A percentile compares a stretch with the other conserved stretches of the same genome.
These are phyloP conservation scores for Petunia hybrid DNA, from an alignment of 305 asterid genomes.

Conservation along the genomic window DNA sequence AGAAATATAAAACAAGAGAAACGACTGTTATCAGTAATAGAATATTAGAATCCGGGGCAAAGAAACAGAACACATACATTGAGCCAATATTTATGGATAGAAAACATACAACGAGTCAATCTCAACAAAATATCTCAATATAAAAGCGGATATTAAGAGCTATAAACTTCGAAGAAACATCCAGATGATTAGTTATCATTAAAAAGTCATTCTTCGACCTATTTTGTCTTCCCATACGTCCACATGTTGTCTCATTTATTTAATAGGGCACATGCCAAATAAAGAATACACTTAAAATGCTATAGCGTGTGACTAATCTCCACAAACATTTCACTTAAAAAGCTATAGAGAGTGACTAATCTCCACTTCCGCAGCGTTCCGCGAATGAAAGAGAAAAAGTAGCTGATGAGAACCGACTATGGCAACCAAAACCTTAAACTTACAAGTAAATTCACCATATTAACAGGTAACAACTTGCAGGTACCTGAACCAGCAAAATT, in stretches of 20 bases:
- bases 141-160: too few species aligned
- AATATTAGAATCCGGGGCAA: neutral
- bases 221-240: neutral
- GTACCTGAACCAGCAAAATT: neutral
- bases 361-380: neutral
- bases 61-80: slow-evolving; percentile 11
- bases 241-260: neutral
- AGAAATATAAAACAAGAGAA: slow-evolving; percentile 36
- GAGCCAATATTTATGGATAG: neutral
- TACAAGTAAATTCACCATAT: neutral
- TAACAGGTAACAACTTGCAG: neutral
- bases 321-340: neutral
- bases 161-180: neutral
- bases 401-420: neutral
- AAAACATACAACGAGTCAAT: slow-evolving; percentile 13
- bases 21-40: neutral
- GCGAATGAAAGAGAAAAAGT: neutral
- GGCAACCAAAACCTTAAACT: neutral
- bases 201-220: neutral
- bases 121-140: neutral
- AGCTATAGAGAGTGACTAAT: neutral
- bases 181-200: neutral
- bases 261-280: neutral
- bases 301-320: neutral
- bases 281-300: neutral